Conservation (phyloP, 164 flowering plant genomes). For the Aristolochia fimbriata region DNA sequence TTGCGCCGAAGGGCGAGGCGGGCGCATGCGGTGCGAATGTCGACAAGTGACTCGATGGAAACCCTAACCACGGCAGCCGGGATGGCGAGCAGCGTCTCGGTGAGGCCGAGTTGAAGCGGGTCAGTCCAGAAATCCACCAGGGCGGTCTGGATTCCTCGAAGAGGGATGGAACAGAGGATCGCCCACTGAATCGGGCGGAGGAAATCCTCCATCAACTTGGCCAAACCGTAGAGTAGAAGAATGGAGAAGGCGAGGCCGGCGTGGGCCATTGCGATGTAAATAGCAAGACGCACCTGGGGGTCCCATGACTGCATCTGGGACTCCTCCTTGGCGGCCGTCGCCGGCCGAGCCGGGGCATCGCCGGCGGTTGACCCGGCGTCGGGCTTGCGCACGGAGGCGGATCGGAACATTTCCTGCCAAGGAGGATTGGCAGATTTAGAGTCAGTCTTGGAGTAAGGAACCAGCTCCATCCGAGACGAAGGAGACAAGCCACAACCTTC, state of each 20-base stretch:
- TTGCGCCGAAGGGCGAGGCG: constrained; percentile 27
- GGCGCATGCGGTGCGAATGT: constrained; percentile 31
- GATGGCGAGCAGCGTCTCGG: constrained; percentile 74
- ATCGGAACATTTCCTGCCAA: constrained; percentile 94
- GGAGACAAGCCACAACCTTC: background rate
- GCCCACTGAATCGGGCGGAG: constrained; percentile 91
- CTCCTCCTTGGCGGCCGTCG: background rate
- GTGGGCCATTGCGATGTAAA: constrained; percentile 97
- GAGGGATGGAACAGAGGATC: constrained; percentile 77
- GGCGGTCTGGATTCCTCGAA: constrained; percentile 71
- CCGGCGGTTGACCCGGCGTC: constrained; percentile 4
- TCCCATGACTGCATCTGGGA: constrained; percentile 1
- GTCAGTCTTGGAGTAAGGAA: constrained; percentile 39
- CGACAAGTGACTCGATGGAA: constrained; percentile 48
- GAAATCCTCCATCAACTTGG: constrained; percentile 58
- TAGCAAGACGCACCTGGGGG: constrained; percentile 72
- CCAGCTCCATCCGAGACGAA: constrained; percentile 43
- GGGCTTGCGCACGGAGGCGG: constrained; percentile 64
- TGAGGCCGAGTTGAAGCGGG: constrained; percentile 68
- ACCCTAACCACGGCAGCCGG: constrained; percentile 64
- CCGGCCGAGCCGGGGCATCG: constrained; percentile 11
- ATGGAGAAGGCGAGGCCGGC: constrained; percentile 65
- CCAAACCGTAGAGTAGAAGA: constrained; percentile 45
- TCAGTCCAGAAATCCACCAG: constrained; percentile 78
- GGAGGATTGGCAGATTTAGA: constrained; percentile 29